Base-by-base conservation (phyloP, 345 rosid species). In the Pugionium dolabratum region DNA sequence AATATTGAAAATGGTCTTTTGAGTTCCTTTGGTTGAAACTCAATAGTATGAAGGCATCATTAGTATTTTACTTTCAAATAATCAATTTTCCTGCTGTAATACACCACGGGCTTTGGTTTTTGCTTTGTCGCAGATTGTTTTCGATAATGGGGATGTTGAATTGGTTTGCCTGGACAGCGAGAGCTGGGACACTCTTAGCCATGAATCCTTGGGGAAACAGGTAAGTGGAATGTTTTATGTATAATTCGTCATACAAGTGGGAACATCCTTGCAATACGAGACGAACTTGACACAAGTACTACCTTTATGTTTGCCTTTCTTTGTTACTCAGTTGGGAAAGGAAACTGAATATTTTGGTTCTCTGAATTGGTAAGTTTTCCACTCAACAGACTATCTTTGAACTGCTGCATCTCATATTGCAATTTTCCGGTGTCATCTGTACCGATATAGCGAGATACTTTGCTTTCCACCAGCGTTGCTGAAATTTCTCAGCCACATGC, bases 141-240 rank as follows among this genome's bases (percentile, higher is more conserved):
- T 74, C 65, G 86, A 81, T 36, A 75, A 79, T 62, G 81, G 82
- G 56, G 82, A 80, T 53, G 77, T 76, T 51, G 81, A 81, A 43
- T 64, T 79, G 59, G 76, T 81, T 53, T 75, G 81, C 82, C 74
- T 80, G 76, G 82, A 79, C 48, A 63, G 80, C 64, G 82, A 78
- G 70, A 77, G 79, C 73, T 74, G 78, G 79, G 84, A 82, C 75
- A 79, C 71, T n/a, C 60, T 64, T 39, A 65, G 67, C 49, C 79
- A 75, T 44, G 73, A 54, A 64, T 78, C 80, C 70, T 57, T 74
- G 57, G 71, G 39, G 25, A 79, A 77, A 45, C 76, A 72, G 77
- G 91, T 82, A 74, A 67, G 28, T 45, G 53, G 10, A 62, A 70
- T 55, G 66, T 5, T 34, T 29, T 33, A 34, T 53, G 29, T 61